These are phyloP conservation scores for Rosa hybrid DNA, from an alignment of 331 rosid species.

Conservation along the genomic window DNA sequence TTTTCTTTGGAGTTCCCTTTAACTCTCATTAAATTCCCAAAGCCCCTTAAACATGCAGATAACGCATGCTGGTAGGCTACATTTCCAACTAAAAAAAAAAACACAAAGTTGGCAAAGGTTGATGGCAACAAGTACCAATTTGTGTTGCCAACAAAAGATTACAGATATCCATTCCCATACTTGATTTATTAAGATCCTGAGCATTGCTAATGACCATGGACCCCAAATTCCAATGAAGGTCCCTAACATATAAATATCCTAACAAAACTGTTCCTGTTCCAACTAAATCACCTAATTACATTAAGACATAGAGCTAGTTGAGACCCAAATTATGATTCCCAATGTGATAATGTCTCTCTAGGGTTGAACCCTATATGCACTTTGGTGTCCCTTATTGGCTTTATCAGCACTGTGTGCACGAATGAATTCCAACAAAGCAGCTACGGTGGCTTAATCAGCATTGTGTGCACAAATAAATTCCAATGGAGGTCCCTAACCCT, in stretches of 20 bases:
- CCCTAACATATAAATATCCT: background rate
- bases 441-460: too few species aligned
- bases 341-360: background rate
- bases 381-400: background rate
- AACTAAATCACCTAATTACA: background rate
- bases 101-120: background rate
- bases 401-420: too few species aligned
- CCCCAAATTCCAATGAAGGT: background rate
- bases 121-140: slow-evolving; percentile 15
- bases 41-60: background rate
- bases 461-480: background rate
- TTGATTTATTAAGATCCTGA: background rate
- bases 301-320: background rate
- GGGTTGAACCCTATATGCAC: background rate
- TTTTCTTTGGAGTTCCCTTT: too few species aligned
- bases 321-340: background rate
- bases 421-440: too few species aligned
- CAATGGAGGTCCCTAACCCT: background rate
- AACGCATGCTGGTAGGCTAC: background rate
- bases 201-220: background rate
- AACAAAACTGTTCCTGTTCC: background rate
- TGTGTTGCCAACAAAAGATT: background rate
- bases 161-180: background rate
- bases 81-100: background rate
- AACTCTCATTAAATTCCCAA: background rate